Evolutionary conservation across 306 rosid genomes (phyloP).

Genomic region (Fagus sylvatica): DNA sequence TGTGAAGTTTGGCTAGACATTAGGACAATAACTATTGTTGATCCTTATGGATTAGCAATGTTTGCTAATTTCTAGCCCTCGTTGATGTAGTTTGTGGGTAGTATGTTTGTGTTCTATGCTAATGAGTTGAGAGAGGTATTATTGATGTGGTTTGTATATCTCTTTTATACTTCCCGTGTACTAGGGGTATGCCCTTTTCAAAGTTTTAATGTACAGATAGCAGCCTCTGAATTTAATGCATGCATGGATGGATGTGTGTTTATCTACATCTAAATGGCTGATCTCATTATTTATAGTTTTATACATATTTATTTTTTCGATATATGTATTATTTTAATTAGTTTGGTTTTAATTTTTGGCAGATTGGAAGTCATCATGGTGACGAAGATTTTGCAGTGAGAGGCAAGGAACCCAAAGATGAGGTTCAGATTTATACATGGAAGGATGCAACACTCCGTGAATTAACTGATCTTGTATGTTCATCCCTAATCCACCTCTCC

Average conservation of each 20-base stretch:
- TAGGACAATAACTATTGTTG: not conserved
- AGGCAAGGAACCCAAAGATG: constrained; percentile 94
- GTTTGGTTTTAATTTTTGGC: constrained; percentile 21
- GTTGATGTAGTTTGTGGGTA: not conserved
- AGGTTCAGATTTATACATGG: constrained; percentile 98
- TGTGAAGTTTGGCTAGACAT: not conserved
- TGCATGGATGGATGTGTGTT: not conserved
- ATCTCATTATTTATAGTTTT: not conserved
- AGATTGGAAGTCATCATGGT: constrained; percentile 75
- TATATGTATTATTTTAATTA: not conserved
- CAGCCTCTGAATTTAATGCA: not conserved
- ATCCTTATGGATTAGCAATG: not conserved
- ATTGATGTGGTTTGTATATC: not conserved
- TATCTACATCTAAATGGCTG: not conserved
- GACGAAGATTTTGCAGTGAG: constrained; percentile 86
- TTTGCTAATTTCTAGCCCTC: not conserved
- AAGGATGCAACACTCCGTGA: constrained; percentile 96
- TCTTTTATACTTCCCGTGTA: not conserved
- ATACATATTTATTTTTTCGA: not conserved
- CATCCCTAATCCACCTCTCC: not conserved
- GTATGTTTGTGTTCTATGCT: not conserved
- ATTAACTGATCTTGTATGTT: constrained; percentile 83
- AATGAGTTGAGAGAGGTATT: not conserved
- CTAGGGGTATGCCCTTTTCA: not conserved
- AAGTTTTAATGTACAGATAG: not conserved